These are phyloP conservation scores for Leishmania arabica DNA, from an alignment of 208 protist genomes.

Conservation along the genomic window DNA sequence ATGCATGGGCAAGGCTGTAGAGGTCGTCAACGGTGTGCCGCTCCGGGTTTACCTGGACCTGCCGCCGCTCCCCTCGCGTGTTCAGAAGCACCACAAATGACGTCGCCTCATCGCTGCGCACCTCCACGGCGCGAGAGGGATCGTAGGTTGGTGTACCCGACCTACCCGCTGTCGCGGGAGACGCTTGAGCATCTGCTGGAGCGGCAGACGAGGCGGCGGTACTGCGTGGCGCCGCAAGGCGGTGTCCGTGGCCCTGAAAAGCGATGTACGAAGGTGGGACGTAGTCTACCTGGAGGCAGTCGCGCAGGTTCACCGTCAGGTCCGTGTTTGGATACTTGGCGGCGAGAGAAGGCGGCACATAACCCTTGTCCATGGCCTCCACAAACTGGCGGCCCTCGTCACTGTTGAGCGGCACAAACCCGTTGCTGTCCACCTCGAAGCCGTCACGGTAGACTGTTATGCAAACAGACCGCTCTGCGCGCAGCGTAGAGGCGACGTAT, in stretches of 20 bases:
- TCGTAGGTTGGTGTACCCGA: conserved; percentile 16
- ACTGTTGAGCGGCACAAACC: conserved; percentile 49
- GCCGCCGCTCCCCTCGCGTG: conserved; percentile 52
- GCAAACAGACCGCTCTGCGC: conserved; percentile 44
- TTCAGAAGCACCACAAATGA: conserved; percentile 69
- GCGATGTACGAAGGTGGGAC: conserved; percentile 42
- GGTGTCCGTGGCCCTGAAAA: conserved; percentile 67
- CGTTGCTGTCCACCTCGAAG: conserved; percentile 55
- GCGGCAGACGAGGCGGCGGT: conserved; percentile 6
- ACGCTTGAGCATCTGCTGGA: neutral
- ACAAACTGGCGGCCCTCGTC: conserved; percentile 53
- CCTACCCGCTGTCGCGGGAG: neutral
- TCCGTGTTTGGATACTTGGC: conserved; percentile 64
- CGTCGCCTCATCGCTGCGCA: conserved; percentile 47
- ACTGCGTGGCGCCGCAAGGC: conserved; percentile 32
- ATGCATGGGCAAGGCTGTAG: conserved; percentile 53
- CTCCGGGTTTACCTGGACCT: conserved; percentile 73
- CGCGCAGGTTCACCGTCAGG: conserved; percentile 57
- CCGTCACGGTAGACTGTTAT: conserved; percentile 76
- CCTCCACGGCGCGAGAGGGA: conserved; percentile 26
- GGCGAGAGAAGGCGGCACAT: conserved; percentile 54
- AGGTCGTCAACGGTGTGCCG: conserved; percentile 81
- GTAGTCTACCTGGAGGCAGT: conserved; percentile 58
- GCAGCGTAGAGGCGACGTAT: conserved; percentile 56
- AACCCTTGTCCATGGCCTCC: conserved; percentile 54